Base-by-base conservation (phyloP, 2,329 filamentous ascomycete species). In the Aspergillus felis region DNA sequence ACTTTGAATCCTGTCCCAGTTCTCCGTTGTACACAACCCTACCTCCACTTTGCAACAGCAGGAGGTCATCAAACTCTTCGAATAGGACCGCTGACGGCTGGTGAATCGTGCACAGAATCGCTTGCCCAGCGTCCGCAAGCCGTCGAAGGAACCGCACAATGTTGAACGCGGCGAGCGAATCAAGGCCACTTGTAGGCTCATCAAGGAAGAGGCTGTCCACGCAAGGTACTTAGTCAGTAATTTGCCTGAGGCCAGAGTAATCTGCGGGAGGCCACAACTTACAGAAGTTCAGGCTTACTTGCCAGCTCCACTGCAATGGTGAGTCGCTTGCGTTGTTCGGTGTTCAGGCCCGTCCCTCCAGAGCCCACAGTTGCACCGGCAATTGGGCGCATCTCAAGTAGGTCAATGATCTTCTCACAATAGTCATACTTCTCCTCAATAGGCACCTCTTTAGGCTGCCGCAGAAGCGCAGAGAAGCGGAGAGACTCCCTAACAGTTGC, bases 71-170 rank as follows among this genome's bases (percentile, higher is more conserved):
- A 63, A 96, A 96, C 73, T 92, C 88, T 72, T 94, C 90, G 65
- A 96, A 96, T 0, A 96, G 81, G 0, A 90, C 87, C 17, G 90
- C 89, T 63, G 92, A 93, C 1, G 92, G 91, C 71, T 96, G 92
- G 72, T 96, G 92, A 61, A 96, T 96, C 0, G 92, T 96, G 76
- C 91, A 95, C 3, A 96, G 82, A 64, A 96, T 91, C 9, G 91
- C 91, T 70, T 96, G 92, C 1, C 91, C 92, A 2, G 89, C 88
- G n/a, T 84, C 82, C 1, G 85, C 83, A 1, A 88, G 76, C 64
- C 86, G 86, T 3, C 83, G 79, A 7, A 88, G 72, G 61, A 87
- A 85, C 0, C 83, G 79, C 2, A 86, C 78, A 59, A 87, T 87
- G 61, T 86, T 84, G 62, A 83, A 87, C 0, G 88, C 87, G 4